These are phyloP conservation scores for Lumnitzera racemosa DNA, from an alignment of 345 rosid species.

Conservation along the genomic window DNA sequence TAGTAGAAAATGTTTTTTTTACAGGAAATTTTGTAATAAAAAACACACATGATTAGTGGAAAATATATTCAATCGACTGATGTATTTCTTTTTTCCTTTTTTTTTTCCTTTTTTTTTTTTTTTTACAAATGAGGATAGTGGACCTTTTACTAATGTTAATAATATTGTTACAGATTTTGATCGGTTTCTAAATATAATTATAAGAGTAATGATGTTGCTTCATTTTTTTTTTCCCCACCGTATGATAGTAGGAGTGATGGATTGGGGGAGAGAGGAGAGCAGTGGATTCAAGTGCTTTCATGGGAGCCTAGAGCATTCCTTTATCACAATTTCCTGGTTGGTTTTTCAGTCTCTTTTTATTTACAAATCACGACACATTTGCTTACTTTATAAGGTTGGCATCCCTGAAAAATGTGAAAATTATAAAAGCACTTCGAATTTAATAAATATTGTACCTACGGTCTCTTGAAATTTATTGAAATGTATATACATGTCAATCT, in stretches of 20 bases:
- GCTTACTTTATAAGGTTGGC: not conserved
- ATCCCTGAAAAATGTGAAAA: too few relatives aligned
- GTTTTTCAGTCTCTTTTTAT: not conserved
- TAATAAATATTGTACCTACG: too few relatives aligned
- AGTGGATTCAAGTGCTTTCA: conserved; percentile 19
- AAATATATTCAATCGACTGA: too few relatives aligned
- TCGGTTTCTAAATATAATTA: not conserved
- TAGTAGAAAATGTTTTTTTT: too few relatives aligned
- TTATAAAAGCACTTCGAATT: too few relatives aligned
- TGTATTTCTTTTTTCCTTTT: too few relatives aligned
- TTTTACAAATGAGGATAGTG: too few relatives aligned
- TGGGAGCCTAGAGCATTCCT: conserved; percentile 25
- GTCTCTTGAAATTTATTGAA: too few relatives aligned
- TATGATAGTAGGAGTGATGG: conserved; percentile 7
- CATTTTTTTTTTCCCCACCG: not conserved
- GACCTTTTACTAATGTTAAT: too few relatives aligned
- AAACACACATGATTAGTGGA: too few relatives aligned
- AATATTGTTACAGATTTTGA: not conserved
- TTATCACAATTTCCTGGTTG: conserved; percentile 20
- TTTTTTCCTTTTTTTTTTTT: too few relatives aligned
- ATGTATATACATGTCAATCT: not conserved
- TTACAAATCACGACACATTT: not conserved
- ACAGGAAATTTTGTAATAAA: too few relatives aligned
- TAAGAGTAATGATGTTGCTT: not conserved
- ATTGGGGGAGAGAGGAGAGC: conserved; percentile 17